These are phyloP conservation scores for Ustulina deusta DNA, from an alignment of 2,329 filamentous ascomycete genomes.

Conservation along the genomic window DNA sequence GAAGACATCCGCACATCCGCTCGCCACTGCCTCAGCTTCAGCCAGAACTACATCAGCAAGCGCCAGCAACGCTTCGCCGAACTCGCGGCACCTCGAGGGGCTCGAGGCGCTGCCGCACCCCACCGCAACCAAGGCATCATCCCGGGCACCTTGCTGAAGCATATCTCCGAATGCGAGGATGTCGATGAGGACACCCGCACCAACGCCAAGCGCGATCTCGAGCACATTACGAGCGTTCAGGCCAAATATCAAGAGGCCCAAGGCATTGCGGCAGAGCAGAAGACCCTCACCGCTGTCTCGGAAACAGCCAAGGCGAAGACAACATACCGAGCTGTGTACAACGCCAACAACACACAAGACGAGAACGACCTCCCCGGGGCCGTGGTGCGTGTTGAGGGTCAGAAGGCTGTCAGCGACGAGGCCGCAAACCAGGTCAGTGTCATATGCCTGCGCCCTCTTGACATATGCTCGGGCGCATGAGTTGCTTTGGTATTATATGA, in stretches of 20 bases:
- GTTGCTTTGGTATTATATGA: neutral
- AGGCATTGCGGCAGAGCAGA: slow-evolving; percentile 39
- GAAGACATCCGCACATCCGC: slow-evolving; percentile 55
- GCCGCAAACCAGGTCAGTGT: slow-evolving; percentile 54
- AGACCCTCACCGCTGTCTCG: slow-evolving; percentile 37
- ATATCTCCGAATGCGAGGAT: slow-evolving; percentile 54
- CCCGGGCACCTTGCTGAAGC: slow-evolving; percentile 55
- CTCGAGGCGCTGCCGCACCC: slow-evolving; percentile 39
- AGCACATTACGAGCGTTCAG: slow-evolving; percentile 54
- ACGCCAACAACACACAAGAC: slow-evolving; percentile 55
- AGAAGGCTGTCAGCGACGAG: slow-evolving; percentile 55
- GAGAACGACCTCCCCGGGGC: slow-evolving; percentile 58
- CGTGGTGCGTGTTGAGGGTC: slow-evolving; percentile 58
- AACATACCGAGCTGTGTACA: slow-evolving; percentile 59
- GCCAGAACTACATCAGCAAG: slow-evolving; percentile 49
- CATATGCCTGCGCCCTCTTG: neutral
- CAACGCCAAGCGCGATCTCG: slow-evolving; percentile 55
- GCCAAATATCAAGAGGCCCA: slow-evolving; percentile 50
- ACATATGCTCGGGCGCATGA: neutral
- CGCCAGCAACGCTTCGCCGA: slow-evolving; percentile 54
- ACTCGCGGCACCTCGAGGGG: slow-evolving; percentile 52
- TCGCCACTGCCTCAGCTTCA: slow-evolving; percentile 51
- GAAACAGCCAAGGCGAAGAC: slow-evolving; percentile 44
- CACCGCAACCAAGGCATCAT: slow-evolving; percentile 51
- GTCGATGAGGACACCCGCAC: slow-evolving; percentile 55